Conservation (phyloP, 2,329 filamentous ascomycete genomes). For the Aureobasidium leucospermi region DNA sequence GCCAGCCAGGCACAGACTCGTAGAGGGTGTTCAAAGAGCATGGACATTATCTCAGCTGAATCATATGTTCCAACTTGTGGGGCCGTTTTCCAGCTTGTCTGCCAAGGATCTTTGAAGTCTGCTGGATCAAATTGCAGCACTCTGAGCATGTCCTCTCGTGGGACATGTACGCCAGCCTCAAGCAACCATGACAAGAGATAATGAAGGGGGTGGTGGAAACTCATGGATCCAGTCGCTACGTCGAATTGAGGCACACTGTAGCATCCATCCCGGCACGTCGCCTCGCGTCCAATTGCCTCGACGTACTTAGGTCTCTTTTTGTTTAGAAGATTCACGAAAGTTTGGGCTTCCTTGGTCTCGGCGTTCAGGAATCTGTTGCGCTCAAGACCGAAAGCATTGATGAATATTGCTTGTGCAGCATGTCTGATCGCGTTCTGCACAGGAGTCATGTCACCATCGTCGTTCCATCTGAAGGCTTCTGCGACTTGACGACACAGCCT, state of each 20-base stretch:
- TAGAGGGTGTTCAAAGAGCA: constrained; percentile 82
- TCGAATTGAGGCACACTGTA: constrained; percentile 75
- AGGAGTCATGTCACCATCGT: constrained; percentile 49
- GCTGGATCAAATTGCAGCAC: constrained; percentile 65
- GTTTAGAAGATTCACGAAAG: constrained; percentile 54
- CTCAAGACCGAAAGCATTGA: constrained; percentile 86
- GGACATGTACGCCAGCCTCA: constrained; percentile 75
- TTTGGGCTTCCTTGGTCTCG: constrained; percentile 79
- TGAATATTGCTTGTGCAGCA: constrained; percentile 73
- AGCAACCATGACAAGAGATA: constrained; percentile 95
- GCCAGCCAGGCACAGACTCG: constrained; percentile 93
- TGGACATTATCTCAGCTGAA: constrained; percentile 13
- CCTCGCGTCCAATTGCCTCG: constrained; percentile 23
- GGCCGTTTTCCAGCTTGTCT: constrained; percentile 14
- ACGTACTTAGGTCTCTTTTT: constrained; percentile 35
- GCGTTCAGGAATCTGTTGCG: constrained; percentile 74
- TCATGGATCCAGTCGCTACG: constrained; percentile 84
- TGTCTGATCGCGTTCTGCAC: constrained; percentile 66
- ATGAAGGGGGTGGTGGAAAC: constrained; percentile 94
- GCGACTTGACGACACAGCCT: constrained; percentile 81
- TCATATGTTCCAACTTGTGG: neutral
- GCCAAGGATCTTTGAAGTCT: constrained; percentile 50
- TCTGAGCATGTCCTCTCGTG: constrained; percentile 56
- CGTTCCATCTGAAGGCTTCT: constrained; percentile 60
- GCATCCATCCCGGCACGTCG: neutral